phyloP scores from a whole-genome alignment of 169 alveolate species.

The Eimeria tenella region DNA sequence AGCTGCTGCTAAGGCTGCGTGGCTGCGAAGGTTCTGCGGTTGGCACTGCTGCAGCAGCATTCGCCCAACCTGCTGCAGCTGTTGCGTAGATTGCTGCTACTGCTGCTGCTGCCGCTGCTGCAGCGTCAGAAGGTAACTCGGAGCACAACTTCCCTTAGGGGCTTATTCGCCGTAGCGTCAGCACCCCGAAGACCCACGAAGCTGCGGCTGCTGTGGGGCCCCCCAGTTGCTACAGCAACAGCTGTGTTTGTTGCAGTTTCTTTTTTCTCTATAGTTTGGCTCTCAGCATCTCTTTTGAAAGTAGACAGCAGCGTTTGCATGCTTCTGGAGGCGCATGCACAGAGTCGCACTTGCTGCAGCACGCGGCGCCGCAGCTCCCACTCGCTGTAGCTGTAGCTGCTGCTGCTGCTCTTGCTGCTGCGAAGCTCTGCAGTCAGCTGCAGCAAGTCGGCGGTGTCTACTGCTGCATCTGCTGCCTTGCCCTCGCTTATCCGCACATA shows the following conservation, averaged over 20 bases:
- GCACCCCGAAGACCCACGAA: slow-evolving; percentile 6
- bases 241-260: neutral
- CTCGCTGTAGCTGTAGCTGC: slow-evolving; percentile 13
- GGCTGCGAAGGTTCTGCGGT: neutral
- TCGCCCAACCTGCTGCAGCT: neutral
- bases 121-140: neutral
- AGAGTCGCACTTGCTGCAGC: neutral
- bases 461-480: slow-evolving; percentile 2
- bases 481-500: slow-evolving; percentile 6
- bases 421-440: slow-evolving; percentile 2
- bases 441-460: slow-evolving; percentile 7
- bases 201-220: slow-evolving; percentile 17
- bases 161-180: neutral
- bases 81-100: neutral
- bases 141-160: neutral
- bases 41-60: neutral
- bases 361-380: slow-evolving; percentile 3
- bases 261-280: neutral
- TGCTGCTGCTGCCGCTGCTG: slow-evolving; percentile 7
- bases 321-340: neutral
- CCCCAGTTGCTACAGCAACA: slow-evolving; percentile 13
- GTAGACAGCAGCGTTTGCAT: neutral
- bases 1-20: too few relatives aligned
- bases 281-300: slow-evolving; percentile 1
- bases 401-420: slow-evolving; percentile 15